Conservation (phyloP, 2,329 filamentous ascomycete genomes). For the Xylariales sp. region DNA sequence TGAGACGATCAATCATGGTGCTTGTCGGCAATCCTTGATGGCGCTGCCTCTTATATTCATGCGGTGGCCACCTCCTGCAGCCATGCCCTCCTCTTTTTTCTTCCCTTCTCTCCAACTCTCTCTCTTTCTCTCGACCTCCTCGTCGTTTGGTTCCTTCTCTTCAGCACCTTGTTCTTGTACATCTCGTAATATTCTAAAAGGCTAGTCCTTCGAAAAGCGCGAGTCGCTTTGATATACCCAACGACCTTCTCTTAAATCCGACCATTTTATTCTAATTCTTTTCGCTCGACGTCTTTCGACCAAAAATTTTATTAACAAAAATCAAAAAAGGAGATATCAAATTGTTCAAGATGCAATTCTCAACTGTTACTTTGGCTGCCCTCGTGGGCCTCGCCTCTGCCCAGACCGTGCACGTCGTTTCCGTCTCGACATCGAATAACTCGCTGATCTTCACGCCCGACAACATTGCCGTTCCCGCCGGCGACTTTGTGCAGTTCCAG, state of each 20-base stretch:
- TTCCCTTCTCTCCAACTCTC: slow-evolving; percentile 17
- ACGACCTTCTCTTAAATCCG: slow-evolving; percentile 7
- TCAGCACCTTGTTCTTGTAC: slow-evolving; percentile 15
- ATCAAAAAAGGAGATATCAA: too few relatives aligned
- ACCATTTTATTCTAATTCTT: background rate
- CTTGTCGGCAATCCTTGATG: slow-evolving; percentile 17
- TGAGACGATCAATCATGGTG: slow-evolving; percentile 32
- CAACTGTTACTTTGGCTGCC: slow-evolving; percentile 40
- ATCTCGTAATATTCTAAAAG: slow-evolving; percentile 27
- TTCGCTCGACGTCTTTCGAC: slow-evolving; percentile 2
- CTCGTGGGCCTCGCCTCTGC: slow-evolving; percentile 38
- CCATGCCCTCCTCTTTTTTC: slow-evolving; percentile 19
- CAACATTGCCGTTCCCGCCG: slow-evolving; percentile 57
- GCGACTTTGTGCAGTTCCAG: slow-evolving; percentile 64
- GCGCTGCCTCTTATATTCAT: slow-evolving; percentile 36
- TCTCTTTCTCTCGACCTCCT: slow-evolving; percentile 20
- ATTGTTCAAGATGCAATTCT: slow-evolving; percentile 51
- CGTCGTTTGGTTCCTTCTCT: slow-evolving; percentile 15
- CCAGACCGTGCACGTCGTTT: slow-evolving; percentile 55
- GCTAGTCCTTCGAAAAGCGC: slow-evolving; percentile 47
- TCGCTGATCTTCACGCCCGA: slow-evolving; percentile 62
- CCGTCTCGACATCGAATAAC: slow-evolving; percentile 54
- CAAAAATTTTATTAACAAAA: slow-evolving; percentile 3
- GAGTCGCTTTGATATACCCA: slow-evolving; percentile 33
- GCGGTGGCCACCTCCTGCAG: slow-evolving; percentile 23